These are phyloP conservation scores for Stagonosporopsis chrysanthemi DNA, from an alignment of 2,329 filamentous ascomycete genomes.

Conservation along the genomic window DNA sequence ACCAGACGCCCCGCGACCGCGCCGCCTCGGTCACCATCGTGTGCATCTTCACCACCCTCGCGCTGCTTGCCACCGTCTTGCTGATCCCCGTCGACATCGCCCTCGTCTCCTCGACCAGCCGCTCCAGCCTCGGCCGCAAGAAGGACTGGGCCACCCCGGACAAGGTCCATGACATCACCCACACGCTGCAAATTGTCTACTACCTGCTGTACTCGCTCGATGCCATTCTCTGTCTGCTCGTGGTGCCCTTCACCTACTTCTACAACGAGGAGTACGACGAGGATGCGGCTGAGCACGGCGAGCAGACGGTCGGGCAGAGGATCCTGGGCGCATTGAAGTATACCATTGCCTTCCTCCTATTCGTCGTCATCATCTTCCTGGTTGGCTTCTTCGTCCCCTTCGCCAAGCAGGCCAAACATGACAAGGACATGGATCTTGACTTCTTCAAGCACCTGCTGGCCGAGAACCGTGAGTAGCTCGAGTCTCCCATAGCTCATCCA, in stretches of 20 bases:
- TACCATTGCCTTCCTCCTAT: constrained; percentile 80
- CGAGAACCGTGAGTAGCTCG: constrained; percentile 71
- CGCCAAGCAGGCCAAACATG: constrained; percentile 67
- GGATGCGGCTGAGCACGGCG: constrained; percentile 80
- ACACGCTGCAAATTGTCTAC: constrained; percentile 86
- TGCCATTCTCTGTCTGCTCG: constrained; percentile 83
- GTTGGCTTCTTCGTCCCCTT: constrained; percentile 94
- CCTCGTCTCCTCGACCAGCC: constrained; percentile 86
- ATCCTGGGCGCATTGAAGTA: constrained; percentile 90
- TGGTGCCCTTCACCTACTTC: constrained; percentile 97
- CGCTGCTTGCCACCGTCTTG: constrained; percentile 88
- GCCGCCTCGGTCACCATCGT: constrained; percentile 82
- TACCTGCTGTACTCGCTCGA: constrained; percentile 93
- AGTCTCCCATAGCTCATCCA: no score
- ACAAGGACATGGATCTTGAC: constrained; percentile 79
- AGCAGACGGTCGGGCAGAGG: constrained; percentile 72
- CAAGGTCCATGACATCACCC: constrained; percentile 77
- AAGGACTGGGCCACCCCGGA: constrained; percentile 94
- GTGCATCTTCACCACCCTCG: constrained; percentile 84
- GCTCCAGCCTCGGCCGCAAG: constrained; percentile 77
- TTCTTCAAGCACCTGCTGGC: constrained; percentile 87
- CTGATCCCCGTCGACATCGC: constrained; percentile 95
- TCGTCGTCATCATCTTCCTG: constrained; percentile 84
- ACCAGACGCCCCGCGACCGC: constrained; percentile 87
- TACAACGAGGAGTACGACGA: constrained; percentile 98